phyloP scores from a whole-genome alignment of 1,139 yeast genomes.

The Starmera stellimalicola region DNA sequence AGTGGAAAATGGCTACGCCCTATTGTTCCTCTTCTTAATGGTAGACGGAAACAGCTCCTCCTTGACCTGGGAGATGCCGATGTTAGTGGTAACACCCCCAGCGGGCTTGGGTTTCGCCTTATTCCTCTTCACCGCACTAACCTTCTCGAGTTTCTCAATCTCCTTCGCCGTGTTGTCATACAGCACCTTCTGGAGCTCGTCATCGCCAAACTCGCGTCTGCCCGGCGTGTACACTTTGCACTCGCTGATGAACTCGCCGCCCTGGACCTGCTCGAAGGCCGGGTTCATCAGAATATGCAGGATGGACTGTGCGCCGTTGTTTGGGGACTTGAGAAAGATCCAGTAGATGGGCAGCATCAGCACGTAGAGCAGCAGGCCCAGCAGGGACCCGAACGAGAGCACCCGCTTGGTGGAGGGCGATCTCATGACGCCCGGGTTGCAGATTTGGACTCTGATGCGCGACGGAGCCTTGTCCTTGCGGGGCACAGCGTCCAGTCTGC shows the following conservation, averaged over 20 bases:
- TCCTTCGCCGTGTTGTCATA: constrained; percentile 51
- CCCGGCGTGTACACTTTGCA: constrained; percentile 52
- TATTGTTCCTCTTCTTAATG: no score
- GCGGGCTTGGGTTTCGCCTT: constrained; percentile 24
- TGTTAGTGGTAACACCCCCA: neutral
- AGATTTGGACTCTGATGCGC: constrained; percentile 64
- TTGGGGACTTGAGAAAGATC: constrained; percentile 64
- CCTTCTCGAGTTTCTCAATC: constrained; percentile 55
- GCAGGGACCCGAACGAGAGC: constrained; percentile 64
- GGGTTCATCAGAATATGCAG: constrained; percentile 69
- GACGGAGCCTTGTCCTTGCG: constrained; percentile 51
- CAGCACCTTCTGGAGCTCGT: constrained; percentile 49
- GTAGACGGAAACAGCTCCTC: constrained; percentile 7
- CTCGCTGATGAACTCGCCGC: constrained; percentile 67
- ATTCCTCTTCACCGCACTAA: constrained; percentile 58
- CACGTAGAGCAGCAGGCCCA: constrained; percentile 60
- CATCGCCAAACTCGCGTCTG: constrained; percentile 56
- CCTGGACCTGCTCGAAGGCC: constrained; percentile 45
- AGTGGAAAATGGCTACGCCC: no score
- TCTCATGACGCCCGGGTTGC: constrained; percentile 89
- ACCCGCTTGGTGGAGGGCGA: constrained; percentile 78
- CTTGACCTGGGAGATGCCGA: neutral
- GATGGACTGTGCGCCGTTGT: constrained; percentile 73
- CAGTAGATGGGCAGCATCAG: constrained; percentile 75
- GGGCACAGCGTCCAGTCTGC: constrained; percentile 35